These are phyloP conservation scores for Aspergillus ruber DNA, from an alignment of 2,329 filamentous ascomycete species.

Conservation along the genomic window DNA sequence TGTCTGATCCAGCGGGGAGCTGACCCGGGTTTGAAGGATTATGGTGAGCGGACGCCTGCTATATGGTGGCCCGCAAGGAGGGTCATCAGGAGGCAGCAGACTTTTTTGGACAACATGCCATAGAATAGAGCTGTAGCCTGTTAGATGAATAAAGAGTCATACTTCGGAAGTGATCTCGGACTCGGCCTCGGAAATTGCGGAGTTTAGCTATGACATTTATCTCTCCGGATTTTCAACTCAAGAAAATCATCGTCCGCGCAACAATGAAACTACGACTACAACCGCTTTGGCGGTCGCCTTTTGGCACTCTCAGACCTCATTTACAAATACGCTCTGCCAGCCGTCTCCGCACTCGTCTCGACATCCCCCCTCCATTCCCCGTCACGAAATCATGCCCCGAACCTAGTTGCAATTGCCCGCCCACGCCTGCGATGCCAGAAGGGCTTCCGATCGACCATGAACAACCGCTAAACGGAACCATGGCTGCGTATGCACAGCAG, in stretches of 20 bases:
- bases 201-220: not conserved
- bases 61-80: no score
- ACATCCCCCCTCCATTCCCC: constrained; percentile 40
- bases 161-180: not conserved
- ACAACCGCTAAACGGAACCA: constrained; percentile 65
- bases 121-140: no score
- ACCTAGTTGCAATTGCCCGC: constrained; percentile 69
- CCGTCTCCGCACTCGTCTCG: constrained; percentile 21
- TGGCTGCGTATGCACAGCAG: constrained; percentile 73
- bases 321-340: constrained; percentile 2
- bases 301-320: not conserved
- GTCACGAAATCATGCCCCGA: constrained; percentile 59
- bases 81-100: no score
- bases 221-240: no score
- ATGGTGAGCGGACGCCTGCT: no score
- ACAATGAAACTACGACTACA: not conserved
- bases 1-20: no score
- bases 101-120: no score
- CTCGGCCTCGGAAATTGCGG: not conserved
- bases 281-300: constrained; percentile 5
- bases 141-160: no score
- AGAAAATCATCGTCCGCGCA: no score
- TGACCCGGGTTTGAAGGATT: no score
- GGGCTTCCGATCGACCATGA: constrained; percentile 69
- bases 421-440: constrained; percentile 61